Evolutionary conservation across 1,284 basidiomycete genomes (phyloP).

Genomic region (Rhodotorula sp.): DNA sequence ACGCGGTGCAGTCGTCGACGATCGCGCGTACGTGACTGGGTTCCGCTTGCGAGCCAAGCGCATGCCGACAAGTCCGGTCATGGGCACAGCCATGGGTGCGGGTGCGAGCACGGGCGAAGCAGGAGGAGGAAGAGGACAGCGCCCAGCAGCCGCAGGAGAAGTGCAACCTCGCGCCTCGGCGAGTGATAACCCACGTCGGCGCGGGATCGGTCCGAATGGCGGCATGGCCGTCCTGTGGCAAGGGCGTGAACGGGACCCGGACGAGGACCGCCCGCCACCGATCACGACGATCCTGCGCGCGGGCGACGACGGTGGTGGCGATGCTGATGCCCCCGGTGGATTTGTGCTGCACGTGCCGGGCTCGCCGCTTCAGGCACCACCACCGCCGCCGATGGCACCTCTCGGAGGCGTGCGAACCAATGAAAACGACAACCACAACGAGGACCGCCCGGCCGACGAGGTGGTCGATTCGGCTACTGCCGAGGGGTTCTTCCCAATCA

Average conservation of each 20-base stretch:
- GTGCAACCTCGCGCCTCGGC: neutral
- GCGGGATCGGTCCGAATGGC: slow-evolving; percentile 30
- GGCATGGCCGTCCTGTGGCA: slow-evolving; percentile 36
- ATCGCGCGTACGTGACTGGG: slow-evolving; percentile 21
- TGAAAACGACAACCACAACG: neutral
- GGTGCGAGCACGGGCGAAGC: too few species aligned
- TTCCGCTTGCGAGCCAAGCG: slow-evolving; percentile 23
- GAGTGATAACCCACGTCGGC: neutral
- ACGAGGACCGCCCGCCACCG: neutral
- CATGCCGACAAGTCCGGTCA: neutral
- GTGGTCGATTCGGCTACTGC: slow-evolving; percentile 1
- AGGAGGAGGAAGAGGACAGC: neutral
- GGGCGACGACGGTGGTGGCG: slow-evolving; percentile 3
- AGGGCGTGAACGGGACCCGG: slow-evolving; percentile 26
- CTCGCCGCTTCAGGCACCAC: neutral
- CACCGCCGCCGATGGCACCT: neutral
- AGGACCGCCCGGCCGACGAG: slow-evolving; percentile 7
- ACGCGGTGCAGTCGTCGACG: neutral
- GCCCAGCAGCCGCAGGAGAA: neutral
- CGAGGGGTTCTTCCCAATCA: slow-evolving; percentile 35
- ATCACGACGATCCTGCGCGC: slow-evolving; percentile 32
- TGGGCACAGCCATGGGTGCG: too few species aligned
- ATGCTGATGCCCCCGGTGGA: slow-evolving; percentile 7
- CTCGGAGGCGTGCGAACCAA: neutral
- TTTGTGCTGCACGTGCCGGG: slow-evolving; percentile 18